Percentiles rank a stretch among this genome's conserved stretches.
Conservation (phyloP, 2,329 filamentous ascomycete species). For the Colletotrichum trifolii region DNA sequence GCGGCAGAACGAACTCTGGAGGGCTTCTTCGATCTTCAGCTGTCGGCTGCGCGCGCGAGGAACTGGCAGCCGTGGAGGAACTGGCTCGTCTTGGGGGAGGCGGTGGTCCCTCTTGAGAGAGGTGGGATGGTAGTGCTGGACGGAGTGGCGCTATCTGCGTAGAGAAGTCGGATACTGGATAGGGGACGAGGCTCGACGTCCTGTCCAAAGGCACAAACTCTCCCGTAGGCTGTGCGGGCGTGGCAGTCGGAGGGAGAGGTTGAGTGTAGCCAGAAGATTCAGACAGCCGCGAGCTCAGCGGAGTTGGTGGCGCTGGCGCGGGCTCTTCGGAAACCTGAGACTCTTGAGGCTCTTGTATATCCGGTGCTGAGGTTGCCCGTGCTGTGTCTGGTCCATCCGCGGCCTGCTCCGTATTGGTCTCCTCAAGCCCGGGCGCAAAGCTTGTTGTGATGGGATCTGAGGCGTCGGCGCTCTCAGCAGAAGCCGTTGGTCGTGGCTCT, state of each 20-base stretch:
- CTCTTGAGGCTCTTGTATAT: constrained; percentile 23
- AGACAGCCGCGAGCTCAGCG: constrained; percentile 30
- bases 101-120: constrained; percentile 21
- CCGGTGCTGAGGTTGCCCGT: constrained; percentile 34
- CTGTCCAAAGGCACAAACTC: constrained; percentile 33
- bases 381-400: constrained; percentile 21
- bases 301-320: constrained; percentile 30
- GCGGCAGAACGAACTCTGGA: constrained; percentile 69
- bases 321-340: constrained; percentile 36
- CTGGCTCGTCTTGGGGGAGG: constrained; percentile 28
- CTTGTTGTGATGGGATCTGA: constrained; percentile 25
- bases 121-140: constrained; percentile 16
- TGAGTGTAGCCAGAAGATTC: constrained; percentile 18
- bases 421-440: constrained; percentile 34
- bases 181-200: constrained; percentile 19
- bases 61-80: constrained; percentile 7
- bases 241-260: constrained; percentile 34
- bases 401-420: constrained; percentile 22
- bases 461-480: constrained; percentile 2
- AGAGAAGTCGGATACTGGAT: constrained; percentile 13
- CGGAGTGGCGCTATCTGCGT: constrained; percentile 15
- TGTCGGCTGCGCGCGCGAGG: constrained; percentile 18
- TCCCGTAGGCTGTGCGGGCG: constrained; percentile 29
- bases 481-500: constrained; percentile 1
- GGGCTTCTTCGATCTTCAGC: constrained; percentile 26